Evolutionary conservation across 495 filamentous ascomycete species (phyloP), one percentile per base, ranked within the genome.

Genomic region (Geoglossum glabrum): DNA sequence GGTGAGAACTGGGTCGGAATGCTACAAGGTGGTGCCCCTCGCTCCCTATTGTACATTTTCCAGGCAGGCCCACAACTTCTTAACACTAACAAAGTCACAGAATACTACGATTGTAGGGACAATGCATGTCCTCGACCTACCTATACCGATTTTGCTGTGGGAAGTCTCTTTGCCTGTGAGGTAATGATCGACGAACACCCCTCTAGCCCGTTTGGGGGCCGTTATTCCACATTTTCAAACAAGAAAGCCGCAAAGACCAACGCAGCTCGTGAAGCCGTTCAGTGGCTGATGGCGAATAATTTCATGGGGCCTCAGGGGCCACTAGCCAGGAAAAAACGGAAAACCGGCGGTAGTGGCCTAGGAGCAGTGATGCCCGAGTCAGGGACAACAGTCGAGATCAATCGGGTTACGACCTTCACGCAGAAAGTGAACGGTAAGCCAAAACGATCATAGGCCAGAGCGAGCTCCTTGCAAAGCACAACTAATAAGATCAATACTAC

Each of bases 201-300:
- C 46, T 27, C 7, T n/a, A 17, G 1, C 17, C 49, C 49, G 15
- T 52, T 52, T 52, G 49, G 49, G 23, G 49, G 49, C 28, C 26
- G 49, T 17, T 26, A 4, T 1, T 3, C 17, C 25, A 52, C 7
- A 5, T 67, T 68, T 55, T 49, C 63, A 8, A 66, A 38, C 33
- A 68, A 68, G 58, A 67, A 68, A 45, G 59, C 63, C 19, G 66
- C 66, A 51, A 62, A 59, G n/a, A 43, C 28, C 9, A 61, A 56
- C 34, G 57, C 63, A 1, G 66, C 66, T 13, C 56, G 51, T 47
- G 57, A 64, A 27, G 66, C 66, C 17, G 57, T 65, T 7, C 55
- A 65, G 45, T 57, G 59, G 54, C 55, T 68, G n/a, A 68, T 67
- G 25, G 31, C 38, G 21, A 40, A 58, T 9, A 23, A 31, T 0